These are phyloP conservation scores for Conticribra weissflogii DNA, from an alignment of 108 stramenopile genomes.

Conservation along the genomic window DNA sequence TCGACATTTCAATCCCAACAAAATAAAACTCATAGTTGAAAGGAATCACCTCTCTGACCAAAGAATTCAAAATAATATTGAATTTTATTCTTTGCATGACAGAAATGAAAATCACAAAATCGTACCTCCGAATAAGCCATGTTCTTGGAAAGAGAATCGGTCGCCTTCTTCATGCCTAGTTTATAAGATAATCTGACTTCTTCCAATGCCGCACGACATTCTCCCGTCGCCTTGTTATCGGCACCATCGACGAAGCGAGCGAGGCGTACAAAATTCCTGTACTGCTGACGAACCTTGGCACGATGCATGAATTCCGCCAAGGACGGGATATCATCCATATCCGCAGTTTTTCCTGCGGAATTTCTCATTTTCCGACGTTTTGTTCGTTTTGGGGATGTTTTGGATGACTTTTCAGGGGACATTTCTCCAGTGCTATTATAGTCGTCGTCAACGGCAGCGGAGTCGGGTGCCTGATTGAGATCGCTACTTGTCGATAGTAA, in stretches of 20 bases:
- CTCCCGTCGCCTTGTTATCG: constrained; percentile 23
- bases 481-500: too few species aligned
- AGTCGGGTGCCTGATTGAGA: too few species aligned
- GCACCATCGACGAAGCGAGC: constrained; percentile 44
- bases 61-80: too few species aligned
- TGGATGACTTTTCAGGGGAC: too few species aligned
- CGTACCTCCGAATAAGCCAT: constrained; percentile 59
- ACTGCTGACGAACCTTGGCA: constrained; percentile 60
- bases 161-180: constrained; percentile 36
- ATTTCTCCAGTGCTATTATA: too few species aligned
- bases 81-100: too few species aligned
- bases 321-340: constrained; percentile 48
- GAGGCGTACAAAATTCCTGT: constrained; percentile 65
- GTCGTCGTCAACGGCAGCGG: too few species aligned
- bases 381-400: constrained; percentile 21
- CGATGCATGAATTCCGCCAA: constrained; percentile 80
- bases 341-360: background rate
- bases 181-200: constrained; percentile 44
- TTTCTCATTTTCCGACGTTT: constrained; percentile 6
- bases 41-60: too few species aligned
- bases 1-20: too few species aligned
- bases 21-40: too few species aligned
- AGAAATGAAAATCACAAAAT: too few species aligned
- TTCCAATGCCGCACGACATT: constrained; percentile 58
- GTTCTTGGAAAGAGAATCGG: constrained; percentile 55